These are phyloP conservation scores for Pseudogymnoascus sp. DNA, from an alignment of 2,329 filamentous ascomycete species.

Conservation along the genomic window DNA sequence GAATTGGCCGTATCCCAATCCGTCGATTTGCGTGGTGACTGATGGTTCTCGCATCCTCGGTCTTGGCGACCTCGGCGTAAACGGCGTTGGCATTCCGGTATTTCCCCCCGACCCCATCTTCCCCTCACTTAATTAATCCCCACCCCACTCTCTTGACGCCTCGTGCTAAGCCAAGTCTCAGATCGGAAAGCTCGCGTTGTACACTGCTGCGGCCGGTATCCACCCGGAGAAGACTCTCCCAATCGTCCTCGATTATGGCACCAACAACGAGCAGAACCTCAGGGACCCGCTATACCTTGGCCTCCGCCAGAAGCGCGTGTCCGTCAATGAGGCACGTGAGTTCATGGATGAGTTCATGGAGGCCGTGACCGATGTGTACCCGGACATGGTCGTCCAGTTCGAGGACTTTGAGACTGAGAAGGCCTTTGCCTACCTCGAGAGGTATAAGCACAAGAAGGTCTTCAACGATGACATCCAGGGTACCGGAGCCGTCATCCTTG, in stretches of 20 bases:
- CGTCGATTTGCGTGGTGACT: slow-evolving; percentile 94
- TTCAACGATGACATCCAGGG: slow-evolving; percentile 99
- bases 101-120: slow-evolving; percentile 28
- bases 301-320: slow-evolving; percentile 72
- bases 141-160: neutral
- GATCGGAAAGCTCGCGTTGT: slow-evolving; percentile 90
- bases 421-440: slow-evolving; percentile 86
- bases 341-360: slow-evolving; percentile 98
- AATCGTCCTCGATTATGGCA: slow-evolving; percentile 59
- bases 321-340: slow-evolving; percentile 68
- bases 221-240: slow-evolving; percentile 75
- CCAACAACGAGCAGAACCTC: slow-evolving; percentile 57
- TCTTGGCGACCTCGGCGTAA: slow-evolving; percentile 89
- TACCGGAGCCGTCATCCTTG: slow-evolving; percentile 89
- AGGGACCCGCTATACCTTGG: slow-evolving; percentile 78
- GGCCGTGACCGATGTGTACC: slow-evolving; percentile 67
- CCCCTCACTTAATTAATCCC: neutral
- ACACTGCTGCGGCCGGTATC: slow-evolving; percentile 92
- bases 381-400: slow-evolving; percentile 71
- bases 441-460: slow-evolving; percentile 87
- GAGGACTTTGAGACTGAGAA: slow-evolving; percentile 92
- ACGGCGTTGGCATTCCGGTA: slow-evolving; percentile 94
- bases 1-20: slow-evolving; percentile 85
- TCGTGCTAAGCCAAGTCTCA: slow-evolving; percentile 22
- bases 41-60: slow-evolving; percentile 90